Base-by-base conservation (phyloP, 2,329 filamentous ascomycete genomes). In the Penicillium sp. region DNA sequence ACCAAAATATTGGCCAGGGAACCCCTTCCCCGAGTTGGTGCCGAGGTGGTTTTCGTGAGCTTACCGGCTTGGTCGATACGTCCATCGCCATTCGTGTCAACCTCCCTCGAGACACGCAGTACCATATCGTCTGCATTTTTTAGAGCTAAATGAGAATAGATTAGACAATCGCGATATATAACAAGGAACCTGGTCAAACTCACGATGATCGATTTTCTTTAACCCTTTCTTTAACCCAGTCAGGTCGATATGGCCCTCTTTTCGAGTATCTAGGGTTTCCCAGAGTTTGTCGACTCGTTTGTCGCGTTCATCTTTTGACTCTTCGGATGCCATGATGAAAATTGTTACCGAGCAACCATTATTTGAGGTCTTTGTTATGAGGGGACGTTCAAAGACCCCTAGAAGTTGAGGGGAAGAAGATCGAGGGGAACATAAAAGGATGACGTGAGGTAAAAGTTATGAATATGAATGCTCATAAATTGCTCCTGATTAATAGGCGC, bases 101-200 rank as follows among this genome's bases (percentile, higher is more conserved):
- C 92, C 60, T 88, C 84, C 63, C 83, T 82, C 72, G 97, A 83
- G 57, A 97, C 89, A 69, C 89, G 87, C 70, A 85, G 84, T 61
- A 99, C 82, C 80, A 97, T 86, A 38, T 84, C 81, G 74, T 96
- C 90, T 71, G 94, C 94, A 81, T 97, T 94, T 80, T 97, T 96
- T 70, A 99, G 77, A 62, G 88, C 86, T 65, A 52, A 6, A 15
- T 33, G 31, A 50, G 49, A 57, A 27, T 23, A 53, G 36, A 53
- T 67, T 60, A 67, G 65, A 65, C 62, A 62, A 61, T 54, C 60
- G 59, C 62, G 11, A 54, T n/a, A 56, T 59, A 46, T 58, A 50
- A 58, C 65, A 69, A 60, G 60, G 51, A 58, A 66, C 33, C 40
- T 46, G 58, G 51, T 61, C 60, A 61, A 50, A 65, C 87, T 78